phyloP scores from a whole-genome alignment of 768 basidiomycete genomes.

The Amanita polypyramis region DNA sequence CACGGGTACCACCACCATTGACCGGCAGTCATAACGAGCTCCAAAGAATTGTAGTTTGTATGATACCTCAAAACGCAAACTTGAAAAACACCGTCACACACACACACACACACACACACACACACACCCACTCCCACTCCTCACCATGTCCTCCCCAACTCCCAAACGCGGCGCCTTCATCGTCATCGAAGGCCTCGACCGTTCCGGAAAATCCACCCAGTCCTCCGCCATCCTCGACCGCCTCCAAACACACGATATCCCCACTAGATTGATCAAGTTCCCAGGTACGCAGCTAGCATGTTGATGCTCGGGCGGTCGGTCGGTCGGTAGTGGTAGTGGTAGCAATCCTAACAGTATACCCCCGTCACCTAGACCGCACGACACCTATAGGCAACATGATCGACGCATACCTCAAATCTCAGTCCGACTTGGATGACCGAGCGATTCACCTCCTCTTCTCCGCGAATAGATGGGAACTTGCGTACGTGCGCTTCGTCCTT shows the following conservation, averaged over 20 bases:
- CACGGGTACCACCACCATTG: no score
- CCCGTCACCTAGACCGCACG: slow-evolving; percentile 56
- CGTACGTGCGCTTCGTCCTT: slow-evolving; percentile 38
- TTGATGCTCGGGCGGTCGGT: no score
- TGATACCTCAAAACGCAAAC: no score
- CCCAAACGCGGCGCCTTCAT: slow-evolving; percentile 45
- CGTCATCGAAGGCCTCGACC: slow-evolving; percentile 92
- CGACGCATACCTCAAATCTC: slow-evolving; percentile 77
- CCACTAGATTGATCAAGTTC: slow-evolving; percentile 68
- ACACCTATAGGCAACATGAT: slow-evolving; percentile 91
- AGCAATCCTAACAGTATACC: no score
- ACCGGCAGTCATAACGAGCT: no score
- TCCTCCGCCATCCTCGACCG: slow-evolving; percentile 46
- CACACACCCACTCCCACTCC: no score
- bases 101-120: no score
- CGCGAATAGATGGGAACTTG: slow-evolving; percentile 94
- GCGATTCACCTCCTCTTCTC: slow-evolving; percentile 92
- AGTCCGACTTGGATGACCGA: slow-evolving; percentile 83
- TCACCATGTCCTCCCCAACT: no score
- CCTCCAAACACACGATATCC: slow-evolving; percentile 33
- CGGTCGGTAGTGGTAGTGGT: no score
- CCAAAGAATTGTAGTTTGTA: no score
- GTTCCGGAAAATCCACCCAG: slow-evolving; percentile 92
- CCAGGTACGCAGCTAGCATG: slow-evolving; percentile 50
- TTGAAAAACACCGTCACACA: no score